Percentiles rank a stretch among this genome's conserved stretches.
These are phyloP conservation scores for Beauveria brongniartii DNA, from an alignment of 2,329 filamentous ascomycete species.

Conservation along the genomic window DNA sequence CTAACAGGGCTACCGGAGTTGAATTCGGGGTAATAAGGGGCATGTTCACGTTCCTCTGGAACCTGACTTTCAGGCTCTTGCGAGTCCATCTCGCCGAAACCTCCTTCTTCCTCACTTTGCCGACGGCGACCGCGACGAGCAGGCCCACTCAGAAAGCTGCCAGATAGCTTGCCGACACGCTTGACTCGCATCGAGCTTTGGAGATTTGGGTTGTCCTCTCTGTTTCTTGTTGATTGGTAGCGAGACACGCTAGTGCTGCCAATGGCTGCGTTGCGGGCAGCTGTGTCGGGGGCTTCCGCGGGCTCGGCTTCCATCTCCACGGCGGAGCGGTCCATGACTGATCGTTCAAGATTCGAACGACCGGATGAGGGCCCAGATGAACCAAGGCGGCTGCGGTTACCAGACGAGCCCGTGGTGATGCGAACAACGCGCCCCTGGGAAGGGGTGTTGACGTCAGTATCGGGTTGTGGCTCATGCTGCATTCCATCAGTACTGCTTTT, in stretches of 20 bases:
- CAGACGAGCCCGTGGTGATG: slow-evolving; percentile 45
- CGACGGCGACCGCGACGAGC: slow-evolving; percentile 65
- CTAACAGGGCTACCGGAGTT: slow-evolving; percentile 54
- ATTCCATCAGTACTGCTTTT: slow-evolving; percentile 34
- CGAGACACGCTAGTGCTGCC: slow-evolving; percentile 46
- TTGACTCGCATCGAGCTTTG: slow-evolving; percentile 74
- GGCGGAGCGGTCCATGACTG: slow-evolving; percentile 24
- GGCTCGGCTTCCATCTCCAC: slow-evolving; percentile 38
- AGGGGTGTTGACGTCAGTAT: slow-evolving; percentile 45
- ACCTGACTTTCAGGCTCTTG: slow-evolving; percentile 28
- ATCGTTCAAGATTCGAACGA: slow-evolving; percentile 26
- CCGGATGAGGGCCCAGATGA: slow-evolving; percentile 30
- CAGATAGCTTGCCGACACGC: slow-evolving; percentile 64
- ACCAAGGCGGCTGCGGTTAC: slow-evolving; percentile 29
- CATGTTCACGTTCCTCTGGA: slow-evolving; percentile 31
- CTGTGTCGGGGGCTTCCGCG: slow-evolving; percentile 41
- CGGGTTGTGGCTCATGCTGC: slow-evolving; percentile 30
- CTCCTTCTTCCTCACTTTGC: slow-evolving; percentile 57
- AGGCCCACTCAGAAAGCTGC: slow-evolving; percentile 72
- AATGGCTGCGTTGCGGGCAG: slow-evolving; percentile 36
- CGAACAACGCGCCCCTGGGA: slow-evolving; percentile 46
- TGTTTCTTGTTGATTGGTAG: slow-evolving; percentile 41
- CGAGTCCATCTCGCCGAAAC: slow-evolving; percentile 5
- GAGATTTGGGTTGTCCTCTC: slow-evolving; percentile 55
- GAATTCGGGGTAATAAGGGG: slow-evolving; percentile 26